Percentiles rank a stretch among this genome's conserved stretches.
phyloP scores from a whole-genome alignment of 305 asterid species.

The Salvia sclarea region DNA sequence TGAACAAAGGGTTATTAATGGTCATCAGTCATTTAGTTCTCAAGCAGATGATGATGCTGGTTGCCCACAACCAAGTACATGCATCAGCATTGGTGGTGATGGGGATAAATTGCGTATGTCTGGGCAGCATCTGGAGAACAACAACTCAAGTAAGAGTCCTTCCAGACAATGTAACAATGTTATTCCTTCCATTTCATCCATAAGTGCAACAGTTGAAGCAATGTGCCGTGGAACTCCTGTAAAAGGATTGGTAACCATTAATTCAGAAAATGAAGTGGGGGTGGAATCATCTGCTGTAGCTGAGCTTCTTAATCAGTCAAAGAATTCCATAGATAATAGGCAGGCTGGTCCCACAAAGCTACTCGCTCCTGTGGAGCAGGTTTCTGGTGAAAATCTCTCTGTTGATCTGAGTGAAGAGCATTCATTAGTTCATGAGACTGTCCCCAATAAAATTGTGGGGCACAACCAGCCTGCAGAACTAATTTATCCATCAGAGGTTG shows the following conservation, averaged over 20 bases:
- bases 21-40: constrained; percentile 37
- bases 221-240: constrained; percentile 23
- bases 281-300: neutral
- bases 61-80: constrained; percentile 33
- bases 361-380: constrained; percentile 33
- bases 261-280: constrained; percentile 34
- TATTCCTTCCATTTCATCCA: constrained; percentile 29
- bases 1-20: constrained; percentile 31
- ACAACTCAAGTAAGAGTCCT: constrained; percentile 27
- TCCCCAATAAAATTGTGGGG: constrained; percentile 31
- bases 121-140: constrained; percentile 31
- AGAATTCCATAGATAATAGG: constrained; percentile 20
- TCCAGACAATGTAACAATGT: constrained; percentile 24
- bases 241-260: constrained; percentile 25
- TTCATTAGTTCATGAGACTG: constrained; percentile 30
- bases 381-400: constrained; percentile 33
- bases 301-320: constrained; percentile 36
- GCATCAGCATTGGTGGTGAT: constrained; percentile 6
- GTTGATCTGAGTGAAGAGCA: constrained; percentile 29
- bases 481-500: constrained; percentile 29
- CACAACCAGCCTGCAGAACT: constrained; percentile 27
- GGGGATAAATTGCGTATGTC: constrained; percentile 25
- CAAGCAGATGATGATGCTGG: constrained; percentile 40
- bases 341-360: constrained; percentile 26
- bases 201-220: constrained; percentile 35